Conservation (phyloP, 139 green algal genomes). For the Chloropicon primus region DNA sequence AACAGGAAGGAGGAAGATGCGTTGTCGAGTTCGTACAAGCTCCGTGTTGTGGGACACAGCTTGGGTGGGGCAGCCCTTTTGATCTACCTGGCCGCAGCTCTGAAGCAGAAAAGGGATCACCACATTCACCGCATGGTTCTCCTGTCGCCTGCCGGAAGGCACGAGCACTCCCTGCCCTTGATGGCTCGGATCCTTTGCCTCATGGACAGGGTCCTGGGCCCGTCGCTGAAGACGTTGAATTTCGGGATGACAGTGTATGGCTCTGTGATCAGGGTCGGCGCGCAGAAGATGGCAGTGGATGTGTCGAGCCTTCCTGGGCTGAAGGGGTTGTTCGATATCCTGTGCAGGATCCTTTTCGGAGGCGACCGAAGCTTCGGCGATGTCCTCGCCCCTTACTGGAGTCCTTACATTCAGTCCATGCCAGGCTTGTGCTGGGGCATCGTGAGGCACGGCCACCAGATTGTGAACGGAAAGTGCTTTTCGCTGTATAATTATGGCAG, state of each 20-base stretch:
- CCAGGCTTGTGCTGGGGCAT: background rate
- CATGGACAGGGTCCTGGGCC: background rate
- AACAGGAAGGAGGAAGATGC: background rate
- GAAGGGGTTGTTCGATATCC: background rate
- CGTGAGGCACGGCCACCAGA: background rate
- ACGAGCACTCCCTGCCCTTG: background rate
- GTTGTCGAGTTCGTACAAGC: too few relatives aligned
- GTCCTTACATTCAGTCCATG: background rate
- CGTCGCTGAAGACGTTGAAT: background rate
- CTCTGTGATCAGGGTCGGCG: background rate
- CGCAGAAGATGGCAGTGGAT: background rate
- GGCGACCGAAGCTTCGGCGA: background rate
- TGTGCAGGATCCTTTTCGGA: background rate
- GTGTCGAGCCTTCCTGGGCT: background rate
- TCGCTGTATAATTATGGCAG: background rate
- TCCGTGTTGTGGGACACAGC: background rate
- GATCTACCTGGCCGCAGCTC: background rate
- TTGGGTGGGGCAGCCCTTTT: background rate
- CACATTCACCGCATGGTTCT: background rate
- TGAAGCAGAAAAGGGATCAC: background rate
- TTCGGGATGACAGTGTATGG: background rate
- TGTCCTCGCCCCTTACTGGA: background rate
- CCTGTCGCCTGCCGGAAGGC: background rate
- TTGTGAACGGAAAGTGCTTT: background rate
- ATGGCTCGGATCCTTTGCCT: background rate